Conservation (phyloP, 495 filamentous ascomycete genomes). For the Talaromyces stipitatus region DNA sequence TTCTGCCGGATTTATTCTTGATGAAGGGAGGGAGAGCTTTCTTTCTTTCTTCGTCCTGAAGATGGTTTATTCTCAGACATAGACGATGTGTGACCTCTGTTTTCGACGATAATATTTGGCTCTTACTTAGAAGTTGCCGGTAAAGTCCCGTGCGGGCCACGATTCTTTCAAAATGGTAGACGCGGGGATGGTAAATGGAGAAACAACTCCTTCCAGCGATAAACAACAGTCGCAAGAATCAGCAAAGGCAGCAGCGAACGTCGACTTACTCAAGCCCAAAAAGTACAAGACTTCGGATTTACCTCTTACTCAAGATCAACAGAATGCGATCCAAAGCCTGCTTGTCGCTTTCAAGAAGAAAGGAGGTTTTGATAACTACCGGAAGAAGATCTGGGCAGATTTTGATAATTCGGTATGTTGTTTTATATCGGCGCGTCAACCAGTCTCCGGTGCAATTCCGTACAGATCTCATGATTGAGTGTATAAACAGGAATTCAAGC, state of each 20-base stretch:
- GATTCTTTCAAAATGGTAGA: slow-evolving; percentile 34
- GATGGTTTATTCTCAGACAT: neutral
- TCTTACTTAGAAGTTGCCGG: neutral
- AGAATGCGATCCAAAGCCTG: slow-evolving; percentile 67
- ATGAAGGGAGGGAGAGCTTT: neutral
- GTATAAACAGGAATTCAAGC: slow-evolving; percentile 53
- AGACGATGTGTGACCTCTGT: neutral
- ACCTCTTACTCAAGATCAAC: slow-evolving; percentile 63
- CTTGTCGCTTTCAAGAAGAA: slow-evolving; percentile 85
- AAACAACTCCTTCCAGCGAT: neutral
- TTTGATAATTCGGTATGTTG: slow-evolving; percentile 65
- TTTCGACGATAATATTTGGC: neutral
- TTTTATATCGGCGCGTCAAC: neutral
- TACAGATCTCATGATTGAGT: slow-evolving; percentile 2
- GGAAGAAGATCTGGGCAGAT: slow-evolving; percentile 73
- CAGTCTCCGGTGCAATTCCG: neutral
- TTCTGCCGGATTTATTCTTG: slow-evolving; percentile 4
- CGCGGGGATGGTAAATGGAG: slow-evolving; percentile 19
- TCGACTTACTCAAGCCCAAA: slow-evolving; percentile 41
- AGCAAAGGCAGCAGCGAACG: slow-evolving; percentile 24
- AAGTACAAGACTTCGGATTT: slow-evolving; percentile 82
- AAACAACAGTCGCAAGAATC: slow-evolving; percentile 13
- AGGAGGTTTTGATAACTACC: slow-evolving; percentile 76
- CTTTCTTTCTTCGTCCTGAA: neutral
- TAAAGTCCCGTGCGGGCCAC: slow-evolving; percentile 8